These are phyloP conservation scores for Prunus salicina DNA, from an alignment of 306 rosid genomes.

Conservation along the genomic window DNA sequence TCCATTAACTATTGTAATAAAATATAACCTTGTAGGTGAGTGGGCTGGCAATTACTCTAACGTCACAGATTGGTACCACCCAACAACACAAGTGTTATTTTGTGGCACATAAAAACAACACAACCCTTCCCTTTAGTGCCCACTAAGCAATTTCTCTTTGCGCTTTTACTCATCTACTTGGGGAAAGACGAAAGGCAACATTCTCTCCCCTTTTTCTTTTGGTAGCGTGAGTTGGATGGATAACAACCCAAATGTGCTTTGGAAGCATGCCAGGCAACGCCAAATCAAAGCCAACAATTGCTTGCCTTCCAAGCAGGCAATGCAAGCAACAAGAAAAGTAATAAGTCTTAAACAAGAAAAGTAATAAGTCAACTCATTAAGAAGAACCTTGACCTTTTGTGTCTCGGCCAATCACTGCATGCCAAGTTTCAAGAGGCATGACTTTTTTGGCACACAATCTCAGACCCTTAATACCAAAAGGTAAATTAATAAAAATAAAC, in stretches of 20 bases:
- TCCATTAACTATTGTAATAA: background rate
- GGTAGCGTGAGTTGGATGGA: too few species aligned
- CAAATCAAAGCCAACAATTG: background rate
- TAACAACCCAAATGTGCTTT: background rate
- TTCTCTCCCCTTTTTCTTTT: background rate
- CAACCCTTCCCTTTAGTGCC: background rate
- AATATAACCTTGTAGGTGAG: background rate
- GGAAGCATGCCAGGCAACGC: background rate
- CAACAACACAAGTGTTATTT: background rate
- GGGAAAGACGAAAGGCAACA: background rate
- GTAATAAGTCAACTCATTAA: background rate
- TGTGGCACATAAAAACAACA: background rate
- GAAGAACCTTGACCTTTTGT: background rate
- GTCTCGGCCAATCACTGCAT: background rate
- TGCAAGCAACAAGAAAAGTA: background rate
- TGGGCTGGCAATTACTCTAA: background rate
- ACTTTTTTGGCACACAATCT: background rate
- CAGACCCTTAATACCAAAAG: background rate
- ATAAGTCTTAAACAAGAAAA: background rate
- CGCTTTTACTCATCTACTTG: background rate
- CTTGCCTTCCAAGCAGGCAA: conserved; percentile 13
- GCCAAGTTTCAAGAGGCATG: background rate
- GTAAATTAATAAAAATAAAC: background rate
- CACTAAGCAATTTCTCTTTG: background rate
- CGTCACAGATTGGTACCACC: background rate